These are phyloP conservation scores for Dunaliella primolecta DNA, from an alignment of 139 green algal species.

Conservation along the genomic window DNA sequence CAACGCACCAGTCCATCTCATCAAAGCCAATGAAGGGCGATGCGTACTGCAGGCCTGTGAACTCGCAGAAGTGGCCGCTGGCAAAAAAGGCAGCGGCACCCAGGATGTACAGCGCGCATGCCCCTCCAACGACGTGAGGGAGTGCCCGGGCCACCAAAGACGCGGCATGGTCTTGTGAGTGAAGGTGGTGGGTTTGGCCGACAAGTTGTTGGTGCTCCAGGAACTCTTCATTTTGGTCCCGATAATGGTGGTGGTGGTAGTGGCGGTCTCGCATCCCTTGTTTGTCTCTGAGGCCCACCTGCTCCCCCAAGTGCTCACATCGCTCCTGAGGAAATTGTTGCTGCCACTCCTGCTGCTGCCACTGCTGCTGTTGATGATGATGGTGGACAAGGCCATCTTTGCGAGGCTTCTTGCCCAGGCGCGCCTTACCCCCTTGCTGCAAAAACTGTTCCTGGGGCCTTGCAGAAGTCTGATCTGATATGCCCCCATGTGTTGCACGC, in stretches of 20 bases:
- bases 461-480: too few relatives aligned
- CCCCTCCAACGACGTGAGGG: not conserved
- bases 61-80: constrained; percentile 87
- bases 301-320: not conserved
- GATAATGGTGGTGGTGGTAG: not conserved
- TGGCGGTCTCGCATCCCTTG: not conserved
- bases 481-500: too few relatives aligned
- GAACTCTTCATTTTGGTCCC: too few relatives aligned
- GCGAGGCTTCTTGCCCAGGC: too few relatives aligned
- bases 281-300: not conserved
- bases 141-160: not conserved
- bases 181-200: too few relatives aligned
- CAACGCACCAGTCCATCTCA: constrained; percentile 58
- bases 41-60: constrained; percentile 83
- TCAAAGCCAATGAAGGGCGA: constrained; percentile 84
- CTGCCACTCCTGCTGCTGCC: not conserved
- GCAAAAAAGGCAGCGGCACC: constrained; percentile 64
- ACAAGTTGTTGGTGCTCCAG: too few relatives aligned
- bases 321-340: not conserved
- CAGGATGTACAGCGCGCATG: constrained; percentile 1
- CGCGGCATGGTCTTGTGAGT: too few relatives aligned
- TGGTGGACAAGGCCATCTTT: too few relatives aligned
- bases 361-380: not conserved
- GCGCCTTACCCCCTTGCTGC: too few relatives aligned
- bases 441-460: too few relatives aligned